phyloP scores from a whole-genome alignment of 2,329 filamentous ascomycete genomes.

The Sporothrix brunneoviolacea region DNA sequence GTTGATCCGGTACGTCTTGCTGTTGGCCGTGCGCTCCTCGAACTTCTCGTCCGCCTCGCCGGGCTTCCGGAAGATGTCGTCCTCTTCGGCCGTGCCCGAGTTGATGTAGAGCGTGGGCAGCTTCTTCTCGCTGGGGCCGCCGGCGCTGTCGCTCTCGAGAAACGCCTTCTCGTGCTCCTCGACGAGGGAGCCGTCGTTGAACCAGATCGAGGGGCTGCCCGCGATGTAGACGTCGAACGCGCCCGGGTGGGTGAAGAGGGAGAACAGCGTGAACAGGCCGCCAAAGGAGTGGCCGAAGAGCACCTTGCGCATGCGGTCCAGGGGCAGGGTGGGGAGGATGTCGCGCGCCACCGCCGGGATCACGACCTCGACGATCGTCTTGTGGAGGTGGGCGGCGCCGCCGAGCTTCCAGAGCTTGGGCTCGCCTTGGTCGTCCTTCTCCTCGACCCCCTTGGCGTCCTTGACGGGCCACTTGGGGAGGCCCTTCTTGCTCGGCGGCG shows the following conservation, averaged over 20 bases:
- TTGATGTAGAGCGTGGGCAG: slow-evolving; percentile 11
- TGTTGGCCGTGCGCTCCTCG: not conserved
- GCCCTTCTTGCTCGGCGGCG: slow-evolving; percentile 7
- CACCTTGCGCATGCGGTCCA: slow-evolving; percentile 4
- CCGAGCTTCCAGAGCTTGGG: not conserved
- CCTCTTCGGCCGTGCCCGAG: slow-evolving; percentile 11
- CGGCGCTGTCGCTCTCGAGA: not conserved
- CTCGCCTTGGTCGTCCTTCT: not conserved
- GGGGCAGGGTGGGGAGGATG: slow-evolving; percentile 4
- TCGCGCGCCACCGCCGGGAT: not conserved
- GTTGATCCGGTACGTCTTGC: too few relatives aligned
- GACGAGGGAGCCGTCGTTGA: slow-evolving; percentile 4
- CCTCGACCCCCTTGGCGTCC: not conserved
- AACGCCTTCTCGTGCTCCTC: slow-evolving; percentile 4
- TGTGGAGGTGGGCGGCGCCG: not conserved
- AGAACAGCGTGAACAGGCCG: slow-evolving; percentile 12
- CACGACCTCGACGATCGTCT: not conserved
- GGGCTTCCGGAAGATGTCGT: not conserved
- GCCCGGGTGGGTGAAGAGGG: slow-evolving; percentile 15
- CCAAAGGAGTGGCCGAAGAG: slow-evolving; percentile 16
- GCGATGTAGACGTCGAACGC: slow-evolving; percentile 12
- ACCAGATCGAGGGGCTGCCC: slow-evolving; percentile 16
- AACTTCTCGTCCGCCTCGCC: slow-evolving; percentile 10
- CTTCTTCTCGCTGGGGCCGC: not conserved
- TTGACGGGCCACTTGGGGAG: not conserved